Base-by-base conservation (phyloP, 768 basidiomycete species). In the Floccularia luteovirens region DNA sequence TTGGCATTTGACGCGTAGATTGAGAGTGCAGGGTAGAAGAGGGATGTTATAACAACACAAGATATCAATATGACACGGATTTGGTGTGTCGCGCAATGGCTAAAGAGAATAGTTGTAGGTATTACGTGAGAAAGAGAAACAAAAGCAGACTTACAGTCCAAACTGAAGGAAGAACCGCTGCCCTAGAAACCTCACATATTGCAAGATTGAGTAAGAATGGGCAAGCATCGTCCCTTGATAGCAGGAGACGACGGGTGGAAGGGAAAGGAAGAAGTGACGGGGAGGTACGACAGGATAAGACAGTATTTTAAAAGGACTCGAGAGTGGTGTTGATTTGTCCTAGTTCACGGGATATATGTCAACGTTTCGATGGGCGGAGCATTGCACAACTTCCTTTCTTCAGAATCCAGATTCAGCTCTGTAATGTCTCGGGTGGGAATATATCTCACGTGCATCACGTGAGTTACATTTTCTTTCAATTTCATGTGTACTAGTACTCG, bases 51-150 rank as follows among this genome's bases (percentile, higher is more conserved):
- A 47, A 92, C 89, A 43, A 90, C 75, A 37, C 83, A 77, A 16
- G 86, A 91, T 45, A 90, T 80, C 48, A 93, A 74, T 56, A 93
- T 88, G 36, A 92, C 79, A 39, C 88, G 79, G 41, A 89, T 88
- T 60, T 91, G 90, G 59, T 91, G 88, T 1, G 83, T 88, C 46
- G 90, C 87, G 52, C 89, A 90, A 55, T 91, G 89, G 43, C 89
- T 91, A 51, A 10, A 39, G 31, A 7, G 21, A 21, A 20, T 22
- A 32, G n/a, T 46, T 21, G 50, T 37, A 22, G 33, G 24, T 41
- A 11, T 41, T 43, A 45, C 43, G 36, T 43, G 45, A 14, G 25
- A 38, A 44, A 33, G 13, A 31, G 12, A 10, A 21, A 14, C 32
- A 36, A 17, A 31, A 42, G 27, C 25, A 24, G 38, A 77, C 87